Conservation (phyloP, 768 basidiomycete genomes). For the Suillus decipiens region DNA sequence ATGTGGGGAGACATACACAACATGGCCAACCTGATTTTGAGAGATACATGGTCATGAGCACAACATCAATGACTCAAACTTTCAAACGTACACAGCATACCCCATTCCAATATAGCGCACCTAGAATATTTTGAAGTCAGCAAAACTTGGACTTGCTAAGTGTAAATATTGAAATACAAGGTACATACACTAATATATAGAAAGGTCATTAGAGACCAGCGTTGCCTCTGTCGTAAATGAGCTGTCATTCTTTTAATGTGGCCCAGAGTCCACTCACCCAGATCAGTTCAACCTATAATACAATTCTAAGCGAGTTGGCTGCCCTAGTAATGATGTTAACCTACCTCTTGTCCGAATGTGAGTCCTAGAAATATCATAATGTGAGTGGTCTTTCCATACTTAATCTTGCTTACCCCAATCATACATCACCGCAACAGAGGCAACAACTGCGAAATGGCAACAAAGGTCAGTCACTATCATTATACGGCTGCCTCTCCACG, state of each 20-base stretch:
- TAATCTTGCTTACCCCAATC: background rate
- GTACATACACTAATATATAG: no score
- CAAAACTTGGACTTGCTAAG: no score
- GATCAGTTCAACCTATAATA: no score
- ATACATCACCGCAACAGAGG: background rate
- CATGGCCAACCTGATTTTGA: background rate
- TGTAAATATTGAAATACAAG: no score
- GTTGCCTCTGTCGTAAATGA: no score
- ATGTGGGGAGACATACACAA: background rate
- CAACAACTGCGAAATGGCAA: background rate
- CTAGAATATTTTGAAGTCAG: no score
- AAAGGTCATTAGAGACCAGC: no score
- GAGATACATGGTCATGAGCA: background rate
- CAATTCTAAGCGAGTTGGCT: background rate
- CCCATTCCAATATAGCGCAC: no score
- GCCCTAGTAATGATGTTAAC: no score
- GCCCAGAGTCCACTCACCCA: no score
- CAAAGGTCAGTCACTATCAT: background rate
- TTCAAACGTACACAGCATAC: background rate
- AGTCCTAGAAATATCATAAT: background rate
- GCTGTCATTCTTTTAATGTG: no score
- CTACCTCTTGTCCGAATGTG: background rate
- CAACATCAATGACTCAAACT: accelerated
- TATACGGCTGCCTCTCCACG: background rate
- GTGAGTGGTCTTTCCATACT: background rate